These are phyloP conservation scores for Aegilops longissima DNA, from an alignment of 176 grass and related monocot genomes.

Conservation along the genomic window DNA sequence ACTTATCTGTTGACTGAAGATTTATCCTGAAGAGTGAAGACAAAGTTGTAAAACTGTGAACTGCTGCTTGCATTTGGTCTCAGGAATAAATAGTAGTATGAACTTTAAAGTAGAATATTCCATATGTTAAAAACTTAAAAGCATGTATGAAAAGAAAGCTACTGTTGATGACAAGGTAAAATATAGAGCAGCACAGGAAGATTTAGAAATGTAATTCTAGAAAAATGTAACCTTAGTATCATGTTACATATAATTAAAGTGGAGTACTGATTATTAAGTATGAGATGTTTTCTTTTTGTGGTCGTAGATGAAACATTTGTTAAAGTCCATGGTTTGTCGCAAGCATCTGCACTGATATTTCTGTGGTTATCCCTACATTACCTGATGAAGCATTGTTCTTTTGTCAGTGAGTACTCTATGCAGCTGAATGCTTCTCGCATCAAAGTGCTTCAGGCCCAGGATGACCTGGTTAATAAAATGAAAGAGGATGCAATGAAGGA, in stretches of 20 bases:
- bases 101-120: conserved; percentile 6
- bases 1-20: background rate
- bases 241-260: background rate
- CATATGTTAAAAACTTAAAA: background rate
- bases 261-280: background rate
- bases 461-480: conserved; percentile 95
- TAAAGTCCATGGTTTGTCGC: background rate
- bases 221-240: conserved; percentile 5
- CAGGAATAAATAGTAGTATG: background rate
- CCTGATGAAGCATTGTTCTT: conserved; percentile 26
- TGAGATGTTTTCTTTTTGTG: conserved; percentile 1
- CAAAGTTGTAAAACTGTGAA: background rate
- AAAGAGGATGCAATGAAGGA: conserved; percentile 75
- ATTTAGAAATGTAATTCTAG: background rate
- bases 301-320: background rate
- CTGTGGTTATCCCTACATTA: background rate
- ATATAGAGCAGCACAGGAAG: background rate
- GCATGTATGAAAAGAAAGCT: background rate
- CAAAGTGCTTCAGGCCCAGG: conserved; percentile 97
- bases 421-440: conserved; percentile 97
- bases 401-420: conserved; percentile 93
- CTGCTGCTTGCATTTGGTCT: background rate
- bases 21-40: background rate
- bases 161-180: background rate
- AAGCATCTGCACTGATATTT: conserved; percentile 2